Percentiles rank a stretch among this genome's conserved stretches.
These are phyloP conservation scores for Colletotrichum paranaense DNA, from an alignment of 2,329 filamentous ascomycete species.

Conservation along the genomic window DNA sequence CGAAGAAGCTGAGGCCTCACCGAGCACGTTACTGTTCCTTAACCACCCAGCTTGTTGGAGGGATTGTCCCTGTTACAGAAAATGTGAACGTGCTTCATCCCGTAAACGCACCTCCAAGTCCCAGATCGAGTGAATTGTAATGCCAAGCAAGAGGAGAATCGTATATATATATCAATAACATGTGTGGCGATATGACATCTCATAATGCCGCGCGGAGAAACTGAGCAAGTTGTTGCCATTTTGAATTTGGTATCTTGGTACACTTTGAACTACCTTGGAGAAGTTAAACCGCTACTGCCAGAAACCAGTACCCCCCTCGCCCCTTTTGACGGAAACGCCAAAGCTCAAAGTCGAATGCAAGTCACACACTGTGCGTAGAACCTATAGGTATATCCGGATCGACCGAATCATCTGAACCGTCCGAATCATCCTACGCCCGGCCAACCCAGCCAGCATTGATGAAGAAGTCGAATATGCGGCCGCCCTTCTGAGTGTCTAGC, in stretches of 20 bases:
- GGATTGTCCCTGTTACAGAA: neutral
- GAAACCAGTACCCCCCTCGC: neutral
- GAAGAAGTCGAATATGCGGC: conserved; percentile 93
- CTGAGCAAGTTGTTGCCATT: neutral
- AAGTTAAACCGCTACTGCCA: conserved; percentile 9
- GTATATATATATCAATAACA: neutral
- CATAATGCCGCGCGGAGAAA: neutral
- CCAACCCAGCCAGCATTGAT: conserved; percentile 92
- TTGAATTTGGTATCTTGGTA: conserved; percentile 31
- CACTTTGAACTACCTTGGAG: neutral
- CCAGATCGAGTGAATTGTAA: neutral
- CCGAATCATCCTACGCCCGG: conserved; percentile 68
- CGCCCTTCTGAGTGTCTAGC: conserved; percentile 86
- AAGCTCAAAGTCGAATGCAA: neutral
- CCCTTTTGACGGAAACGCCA: neutral
- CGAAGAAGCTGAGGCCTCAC: no score
- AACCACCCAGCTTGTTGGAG: no score
- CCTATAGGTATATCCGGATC: no score
- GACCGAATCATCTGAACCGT: no score
- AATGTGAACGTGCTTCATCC: neutral
- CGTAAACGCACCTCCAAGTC: neutral
- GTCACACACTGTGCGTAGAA: neutral
- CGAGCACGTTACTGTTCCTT: no score
- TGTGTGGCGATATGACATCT: neutral
- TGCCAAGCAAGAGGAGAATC: neutral